Evolutionary conservation across 2,329 filamentous ascomycete genomes (phyloP), one percentile per base, ranked within the genome.

Genomic region (Colletotrichum sojae): DNA sequence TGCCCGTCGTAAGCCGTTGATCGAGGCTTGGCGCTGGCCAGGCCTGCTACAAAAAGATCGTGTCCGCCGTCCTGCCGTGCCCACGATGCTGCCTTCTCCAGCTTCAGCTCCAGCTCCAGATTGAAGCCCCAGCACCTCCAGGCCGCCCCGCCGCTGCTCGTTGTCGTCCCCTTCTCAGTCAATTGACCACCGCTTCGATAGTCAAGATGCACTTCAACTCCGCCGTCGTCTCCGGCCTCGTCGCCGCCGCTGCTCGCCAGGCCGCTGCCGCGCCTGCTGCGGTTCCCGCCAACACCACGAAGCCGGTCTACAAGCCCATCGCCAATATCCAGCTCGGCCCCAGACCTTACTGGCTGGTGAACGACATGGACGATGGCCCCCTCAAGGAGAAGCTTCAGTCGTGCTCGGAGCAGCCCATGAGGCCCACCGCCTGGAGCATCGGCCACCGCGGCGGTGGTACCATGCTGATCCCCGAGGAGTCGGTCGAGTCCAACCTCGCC

Each of bases 391-490:
- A 87, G 78, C 85, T 92, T 6, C 77, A 85, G 49, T 84, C 84
- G 1, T 92, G 90, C 80, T 83, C 84, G 15, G 86, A 90, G 67
- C 80, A 82, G 12, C 83, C 53, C 51, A 80, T 89, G 76, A 83
- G 80, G 71, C 81, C 85, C 13, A 86, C 84, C 15, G 79, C 80
- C 63, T 91, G 88, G 80, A 86, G 84, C 73, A 88, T 92, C 71
- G 88, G 84, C 22, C 90, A 92, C 75, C 88, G 89, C 15, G 71
- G 90, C 52, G 86, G 86, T 63, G 89, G 83, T 4, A 86, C 89
- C 8, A 81, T 92, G 39, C 85, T 89, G 75, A 87, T 91, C 64
- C 90, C 90, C 18, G 90, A 92, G 80, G 88, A 92, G 78, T 89
- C 88, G 39, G 76, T 82, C 53, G 83, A 91, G 77, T 88, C 87